Conservation (phyloP, 805 yeast species). For the Candida ovalis region DNA sequence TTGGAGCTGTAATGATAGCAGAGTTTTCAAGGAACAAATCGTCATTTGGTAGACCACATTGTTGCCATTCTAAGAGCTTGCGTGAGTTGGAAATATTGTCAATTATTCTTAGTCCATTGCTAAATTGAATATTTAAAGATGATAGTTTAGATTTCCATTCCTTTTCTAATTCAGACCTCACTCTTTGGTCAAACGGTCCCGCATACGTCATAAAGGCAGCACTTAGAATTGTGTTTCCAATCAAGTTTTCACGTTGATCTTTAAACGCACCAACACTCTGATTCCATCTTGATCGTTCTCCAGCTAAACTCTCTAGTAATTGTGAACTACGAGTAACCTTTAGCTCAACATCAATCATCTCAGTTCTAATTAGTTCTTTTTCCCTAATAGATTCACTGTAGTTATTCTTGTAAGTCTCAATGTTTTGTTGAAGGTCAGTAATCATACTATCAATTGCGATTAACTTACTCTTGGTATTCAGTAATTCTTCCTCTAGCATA, state of each 20-base stretch:
- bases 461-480: slow-evolving; percentile 62
- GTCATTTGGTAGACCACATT: slow-evolving; percentile 52
- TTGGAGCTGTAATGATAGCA: slow-evolving; percentile 36
- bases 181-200: slow-evolving; percentile 40
- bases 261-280: slow-evolving; percentile 49
- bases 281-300: slow-evolving; percentile 77
- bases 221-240: slow-evolving; percentile 64
- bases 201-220: slow-evolving; percentile 60
- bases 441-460: slow-evolving; percentile 82
- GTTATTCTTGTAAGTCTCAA: slow-evolving; percentile 59
- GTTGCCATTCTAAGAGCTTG: slow-evolving; percentile 48
- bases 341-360: slow-evolving; percentile 57
- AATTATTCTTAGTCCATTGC: slow-evolving; percentile 31
- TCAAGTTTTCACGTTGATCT: slow-evolving; percentile 39
- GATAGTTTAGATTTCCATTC: slow-evolving; percentile 29
- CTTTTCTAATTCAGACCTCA: slow-evolving; percentile 32
- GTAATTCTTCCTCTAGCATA: slow-evolving; percentile 54
- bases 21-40: slow-evolving; percentile 62
- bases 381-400: slow-evolving; percentile 78
- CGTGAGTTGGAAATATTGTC: slow-evolving; percentile 38
- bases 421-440: slow-evolving; percentile 62
- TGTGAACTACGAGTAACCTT: slow-evolving; percentile 61
- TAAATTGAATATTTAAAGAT: slow-evolving; percentile 36
- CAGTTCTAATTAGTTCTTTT: slow-evolving; percentile 67
- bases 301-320: slow-evolving; percentile 58